phyloP scores from a whole-genome alignment of 1,284 basidiomycete genomes.

The Mycena citricolor region DNA sequence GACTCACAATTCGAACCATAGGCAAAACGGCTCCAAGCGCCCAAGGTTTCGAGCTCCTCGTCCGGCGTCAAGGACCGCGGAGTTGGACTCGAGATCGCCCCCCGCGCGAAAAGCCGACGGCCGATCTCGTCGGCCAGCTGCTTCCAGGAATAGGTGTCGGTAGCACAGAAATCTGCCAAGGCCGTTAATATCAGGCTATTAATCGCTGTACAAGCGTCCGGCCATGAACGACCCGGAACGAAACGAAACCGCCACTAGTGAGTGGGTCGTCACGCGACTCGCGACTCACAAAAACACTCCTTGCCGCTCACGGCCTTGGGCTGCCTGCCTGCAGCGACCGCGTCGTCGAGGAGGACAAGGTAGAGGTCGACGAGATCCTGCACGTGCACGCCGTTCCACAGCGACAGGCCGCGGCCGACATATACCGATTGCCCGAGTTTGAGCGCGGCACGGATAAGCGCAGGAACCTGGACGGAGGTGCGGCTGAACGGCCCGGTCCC shows the following conservation, averaged over 20 bases:
- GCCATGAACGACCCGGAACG: not conserved
- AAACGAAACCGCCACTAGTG: not conserved
- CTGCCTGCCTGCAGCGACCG: constrained; percentile 5
- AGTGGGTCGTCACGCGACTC: too few species aligned
- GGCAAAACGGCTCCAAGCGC: constrained; percentile 22
- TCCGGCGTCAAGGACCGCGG: constrained; percentile 9
- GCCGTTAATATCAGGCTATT: too few species aligned
- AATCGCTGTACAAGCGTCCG: not conserved
- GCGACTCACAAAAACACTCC: constrained; percentile 24
- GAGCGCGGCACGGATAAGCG: constrained; percentile 23
- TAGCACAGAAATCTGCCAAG: constrained; percentile 21
- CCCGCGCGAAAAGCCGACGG: constrained; percentile 14
- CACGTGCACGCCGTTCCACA: constrained; percentile 25
- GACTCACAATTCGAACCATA: constrained; percentile 25
- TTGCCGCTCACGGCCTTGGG: constrained; percentile 20
- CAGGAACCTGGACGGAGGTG: constrained; percentile 24
- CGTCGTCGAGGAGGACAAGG: constrained; percentile 23
- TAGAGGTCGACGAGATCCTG: constrained; percentile 22
- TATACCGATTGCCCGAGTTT: constrained; percentile 16
- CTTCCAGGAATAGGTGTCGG: constrained; percentile 23
- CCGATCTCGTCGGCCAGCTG: constrained; percentile 21
- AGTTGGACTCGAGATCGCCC: constrained; percentile 14
- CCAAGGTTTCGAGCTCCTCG: constrained; percentile 20
- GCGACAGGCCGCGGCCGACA: constrained; percentile 18
- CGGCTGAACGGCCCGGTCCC: constrained; percentile 23